A percentile compares a stretch with the other conserved stretches of the same genome.
Conservation (phyloP, 176 grass and related monocot species). For the Otatea glauca region DNA sequence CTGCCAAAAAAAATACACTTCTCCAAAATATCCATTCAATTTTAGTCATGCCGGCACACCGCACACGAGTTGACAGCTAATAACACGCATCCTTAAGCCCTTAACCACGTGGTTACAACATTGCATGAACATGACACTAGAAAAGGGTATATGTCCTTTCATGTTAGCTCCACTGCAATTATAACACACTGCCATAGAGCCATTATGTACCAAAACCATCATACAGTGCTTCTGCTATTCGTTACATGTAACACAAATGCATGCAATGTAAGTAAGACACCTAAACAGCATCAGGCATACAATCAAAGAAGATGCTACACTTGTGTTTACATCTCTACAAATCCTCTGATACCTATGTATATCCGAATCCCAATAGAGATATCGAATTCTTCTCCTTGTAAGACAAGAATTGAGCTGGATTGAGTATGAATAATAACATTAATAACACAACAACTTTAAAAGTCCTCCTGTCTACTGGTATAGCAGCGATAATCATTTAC, state of each 20-base stretch:
- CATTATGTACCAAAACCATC: background rate
- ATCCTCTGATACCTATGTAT: background rate
- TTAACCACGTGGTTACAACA: slow-evolving; percentile 1
- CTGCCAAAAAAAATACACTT: background rate
- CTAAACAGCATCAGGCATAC: background rate
- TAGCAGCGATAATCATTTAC: background rate
- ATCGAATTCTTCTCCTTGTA: background rate
- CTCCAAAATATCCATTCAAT: background rate
- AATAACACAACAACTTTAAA: background rate
- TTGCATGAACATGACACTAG: background rate
- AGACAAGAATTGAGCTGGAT: background rate
- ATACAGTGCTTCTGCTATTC: background rate
- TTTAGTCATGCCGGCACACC: background rate
- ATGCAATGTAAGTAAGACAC: slow-evolving; percentile 26
- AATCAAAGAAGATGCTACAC: slow-evolving; percentile 15
- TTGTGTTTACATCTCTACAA: background rate
- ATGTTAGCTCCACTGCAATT: background rate
- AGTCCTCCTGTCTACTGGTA: background rate
- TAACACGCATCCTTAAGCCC: background rate
- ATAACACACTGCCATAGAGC: background rate
- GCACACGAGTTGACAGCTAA: background rate
- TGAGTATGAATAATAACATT: background rate
- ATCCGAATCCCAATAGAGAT: background rate
- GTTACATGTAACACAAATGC: background rate
- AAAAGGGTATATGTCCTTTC: background rate